These are phyloP conservation scores for Lichenothelia convexa DNA, from an alignment of 495 filamentous ascomycete species.

Conservation along the genomic window DNA sequence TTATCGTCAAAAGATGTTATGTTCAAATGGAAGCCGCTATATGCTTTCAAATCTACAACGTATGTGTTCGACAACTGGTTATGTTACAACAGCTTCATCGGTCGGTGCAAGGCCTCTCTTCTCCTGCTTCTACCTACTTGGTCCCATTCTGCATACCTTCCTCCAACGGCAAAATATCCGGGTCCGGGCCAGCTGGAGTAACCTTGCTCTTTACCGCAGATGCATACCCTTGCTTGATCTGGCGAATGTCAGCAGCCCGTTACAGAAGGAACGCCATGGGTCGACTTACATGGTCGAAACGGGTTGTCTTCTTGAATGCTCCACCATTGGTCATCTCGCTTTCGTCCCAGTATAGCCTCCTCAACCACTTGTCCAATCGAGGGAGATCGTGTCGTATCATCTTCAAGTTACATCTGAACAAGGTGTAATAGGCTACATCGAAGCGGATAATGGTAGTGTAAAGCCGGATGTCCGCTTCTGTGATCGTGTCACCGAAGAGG, in stretches of 20 bases:
- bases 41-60: no score
- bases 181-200: constrained; percentile 46
- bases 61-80: no score
- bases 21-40: no score
- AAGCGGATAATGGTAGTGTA: constrained; percentile 50
- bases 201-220: constrained; percentile 22
- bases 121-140: no score
- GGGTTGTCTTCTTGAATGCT: constrained; percentile 51
- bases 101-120: no score
- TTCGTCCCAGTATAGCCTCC: constrained; percentile 51
- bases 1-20: no score
- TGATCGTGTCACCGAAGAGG: constrained; percentile 43
- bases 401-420: constrained; percentile 53
- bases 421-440: constrained; percentile 46
- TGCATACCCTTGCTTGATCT: constrained; percentile 18
- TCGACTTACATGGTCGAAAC: constrained; percentile 37
- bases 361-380: constrained; percentile 46
- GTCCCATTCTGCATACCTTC: no score
- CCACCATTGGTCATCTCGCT: constrained; percentile 27
- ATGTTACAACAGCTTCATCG: no score
- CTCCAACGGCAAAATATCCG: no score
- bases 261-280: background rate
- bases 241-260: constrained; percentile 1
- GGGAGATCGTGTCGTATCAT: constrained; percentile 59
- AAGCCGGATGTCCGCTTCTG: constrained; percentile 49